These are phyloP conservation scores for Trichomonas vaginalis DNA, from an alignment of 208 protist genomes.

Conservation along the genomic window DNA sequence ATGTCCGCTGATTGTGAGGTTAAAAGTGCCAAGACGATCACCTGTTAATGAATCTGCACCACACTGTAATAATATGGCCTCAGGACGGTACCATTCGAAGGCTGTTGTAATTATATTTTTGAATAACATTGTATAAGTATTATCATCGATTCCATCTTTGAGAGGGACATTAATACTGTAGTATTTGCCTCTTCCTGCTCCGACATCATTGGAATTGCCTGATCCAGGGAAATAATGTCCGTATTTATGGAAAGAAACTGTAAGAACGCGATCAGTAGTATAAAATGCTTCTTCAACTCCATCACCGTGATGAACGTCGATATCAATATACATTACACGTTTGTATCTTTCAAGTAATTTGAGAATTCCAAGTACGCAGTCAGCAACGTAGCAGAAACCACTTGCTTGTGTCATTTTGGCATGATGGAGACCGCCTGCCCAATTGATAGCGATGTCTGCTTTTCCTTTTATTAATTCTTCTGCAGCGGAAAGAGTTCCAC, in stretches of 20 bases:
- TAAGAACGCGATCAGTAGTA: constrained; percentile 94
- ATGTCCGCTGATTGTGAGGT: constrained; percentile 65
- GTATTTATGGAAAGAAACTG: constrained; percentile 95
- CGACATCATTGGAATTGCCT: constrained; percentile 51
- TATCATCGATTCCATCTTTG: constrained; percentile 56
- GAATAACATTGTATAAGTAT: constrained; percentile 66
- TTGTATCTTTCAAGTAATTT: constrained; percentile 74
- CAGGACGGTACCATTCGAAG: constrained; percentile 74
- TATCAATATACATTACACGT: constrained; percentile 95
- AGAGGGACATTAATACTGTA: constrained; percentile 62
- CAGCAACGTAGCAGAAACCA: constrained; percentile 99
- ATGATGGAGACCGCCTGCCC: constrained; percentile 90
- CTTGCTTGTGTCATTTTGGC: constrained; percentile 68
- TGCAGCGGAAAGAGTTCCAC: constrained; percentile 63
- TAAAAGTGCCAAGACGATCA: constrained; percentile 84
- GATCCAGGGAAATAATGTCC: constrained; percentile 67
- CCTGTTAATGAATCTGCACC: constrained; percentile 88
- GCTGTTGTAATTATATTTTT: constrained; percentile 65
- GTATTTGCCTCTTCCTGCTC: constrained; percentile 52
- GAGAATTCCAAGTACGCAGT: constrained; percentile 95
- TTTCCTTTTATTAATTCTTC: constrained; percentile 66
- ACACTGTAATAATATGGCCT: constrained; percentile 92
- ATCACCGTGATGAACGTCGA: constrained; percentile 98
- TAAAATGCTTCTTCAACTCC: constrained; percentile 84
- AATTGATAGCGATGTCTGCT: constrained; percentile 88